A percentile compares a stretch with the other conserved stretches of the same genome.
Conservation (phyloP, 2,329 filamentous ascomycete species). For the Aspergillus persii region DNA sequence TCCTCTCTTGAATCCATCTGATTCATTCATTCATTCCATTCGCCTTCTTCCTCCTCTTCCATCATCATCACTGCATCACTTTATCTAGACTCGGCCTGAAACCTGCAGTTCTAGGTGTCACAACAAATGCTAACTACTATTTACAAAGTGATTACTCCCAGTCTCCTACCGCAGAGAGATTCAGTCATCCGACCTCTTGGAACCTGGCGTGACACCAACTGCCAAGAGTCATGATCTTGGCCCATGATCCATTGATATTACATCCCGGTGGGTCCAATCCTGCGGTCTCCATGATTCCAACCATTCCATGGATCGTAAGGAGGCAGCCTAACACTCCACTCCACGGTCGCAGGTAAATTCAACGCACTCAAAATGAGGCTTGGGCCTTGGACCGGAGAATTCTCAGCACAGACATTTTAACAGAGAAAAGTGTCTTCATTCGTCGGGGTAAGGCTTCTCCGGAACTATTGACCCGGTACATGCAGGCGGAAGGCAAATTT, state of each 20-base stretch:
- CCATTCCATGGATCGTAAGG: neutral
- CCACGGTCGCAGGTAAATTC: neutral
- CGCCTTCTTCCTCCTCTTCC: no score
- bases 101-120: no score
- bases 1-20: no score
- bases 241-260: neutral
- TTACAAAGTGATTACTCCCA: no score
- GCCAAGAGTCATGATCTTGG: neutral
- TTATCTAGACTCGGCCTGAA: no score
- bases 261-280: neutral
- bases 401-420: neutral
- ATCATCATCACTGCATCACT: no score
- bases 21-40: no score
- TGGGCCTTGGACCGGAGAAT: neutral
- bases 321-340: neutral
- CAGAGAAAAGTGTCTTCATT: neutral
- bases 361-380: neutral
- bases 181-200: no score
- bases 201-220: neutral
- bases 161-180: no score
- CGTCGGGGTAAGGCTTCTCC: neutral
- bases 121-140: no score
- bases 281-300: neutral
- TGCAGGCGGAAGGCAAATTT: neutral
- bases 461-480: neutral